These are phyloP conservation scores for Allium sativum DNA, from an alignment of 106 monocot genomes.

Conservation along the genomic window DNA sequence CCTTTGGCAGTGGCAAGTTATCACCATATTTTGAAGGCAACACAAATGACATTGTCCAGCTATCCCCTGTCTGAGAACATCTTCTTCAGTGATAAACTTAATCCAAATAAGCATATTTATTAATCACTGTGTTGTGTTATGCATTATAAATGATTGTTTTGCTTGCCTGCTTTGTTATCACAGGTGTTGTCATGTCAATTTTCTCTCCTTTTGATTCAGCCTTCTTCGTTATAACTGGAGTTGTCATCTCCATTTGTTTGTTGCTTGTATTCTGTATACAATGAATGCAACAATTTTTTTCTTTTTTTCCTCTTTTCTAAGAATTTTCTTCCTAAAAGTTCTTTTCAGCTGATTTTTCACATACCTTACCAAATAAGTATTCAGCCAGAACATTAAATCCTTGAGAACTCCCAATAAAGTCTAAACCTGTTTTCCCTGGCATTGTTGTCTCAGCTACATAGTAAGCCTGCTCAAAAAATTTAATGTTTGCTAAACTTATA, in stretches of 20 bases:
- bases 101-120: no score
- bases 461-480: conserved; percentile 36
- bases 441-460: conserved; percentile 77
- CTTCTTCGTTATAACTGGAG: conserved; percentile 63
- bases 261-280: conserved; percentile 38
- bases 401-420: conserved; percentile 46
- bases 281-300: not conserved
- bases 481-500: no score
- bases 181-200: conserved; percentile 90
- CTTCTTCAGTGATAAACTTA: no score
- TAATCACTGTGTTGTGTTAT: no score
- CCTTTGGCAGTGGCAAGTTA: conserved; percentile 66
- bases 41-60: conserved; percentile 87
- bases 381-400: conserved; percentile 73
- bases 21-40: conserved; percentile 79
- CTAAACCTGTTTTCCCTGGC: conserved; percentile 66
- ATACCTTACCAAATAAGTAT: conserved; percentile 91
- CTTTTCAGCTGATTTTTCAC: not conserved
- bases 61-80: conserved; percentile 29
- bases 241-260: conserved; percentile 91
- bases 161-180: conserved; percentile 53
- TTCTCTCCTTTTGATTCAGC: conserved; percentile 46
- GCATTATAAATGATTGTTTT: not conserved
- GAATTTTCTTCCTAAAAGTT: not conserved
- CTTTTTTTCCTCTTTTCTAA: not conserved